phyloP scores from a whole-genome alignment of 345 rosid species.

The Brassica rapa region DNA sequence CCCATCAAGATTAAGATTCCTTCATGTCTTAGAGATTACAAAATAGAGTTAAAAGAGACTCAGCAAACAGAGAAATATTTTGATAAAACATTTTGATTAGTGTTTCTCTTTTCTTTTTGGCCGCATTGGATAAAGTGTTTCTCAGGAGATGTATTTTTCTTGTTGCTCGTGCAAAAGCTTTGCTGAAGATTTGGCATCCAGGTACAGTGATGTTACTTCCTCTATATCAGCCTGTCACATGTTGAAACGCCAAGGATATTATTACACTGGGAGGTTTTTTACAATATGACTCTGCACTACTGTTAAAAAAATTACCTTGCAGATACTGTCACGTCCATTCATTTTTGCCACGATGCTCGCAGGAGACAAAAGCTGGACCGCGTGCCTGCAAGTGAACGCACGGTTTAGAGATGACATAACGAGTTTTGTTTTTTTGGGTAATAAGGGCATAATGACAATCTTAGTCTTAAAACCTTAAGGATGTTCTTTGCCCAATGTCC shows the following conservation, averaged over 20 bases:
- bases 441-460: background rate
- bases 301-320: conserved; percentile 60
- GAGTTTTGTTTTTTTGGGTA: background rate
- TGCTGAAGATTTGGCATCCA: conserved; percentile 96
- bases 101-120: background rate
- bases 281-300: too few species aligned
- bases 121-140: background rate
- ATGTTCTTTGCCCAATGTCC: conserved; percentile 79
- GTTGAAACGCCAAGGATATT: conserved; percentile 1
- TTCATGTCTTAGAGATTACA: conserved; percentile 1
- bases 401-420: background rate
- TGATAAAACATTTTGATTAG: background rate
- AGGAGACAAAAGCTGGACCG: conserved; percentile 91
- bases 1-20: too few species aligned
- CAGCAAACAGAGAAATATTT: conserved; percentile 2
- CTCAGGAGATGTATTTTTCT: conserved; percentile 81
- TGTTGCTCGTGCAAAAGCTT: conserved; percentile 88
- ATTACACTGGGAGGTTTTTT: too few species aligned
- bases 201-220: conserved; percentile 73
- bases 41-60: conserved; percentile 8
- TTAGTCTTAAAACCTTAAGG: conserved; percentile 69
- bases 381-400: conserved; percentile 62
- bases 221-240: conserved; percentile 74
- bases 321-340: conserved; percentile 90
- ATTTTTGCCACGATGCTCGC: conserved; percentile 90